Evolutionary conservation across 441 rosid species (phyloP).

Genomic region (Adansonia gregorii): DNA sequence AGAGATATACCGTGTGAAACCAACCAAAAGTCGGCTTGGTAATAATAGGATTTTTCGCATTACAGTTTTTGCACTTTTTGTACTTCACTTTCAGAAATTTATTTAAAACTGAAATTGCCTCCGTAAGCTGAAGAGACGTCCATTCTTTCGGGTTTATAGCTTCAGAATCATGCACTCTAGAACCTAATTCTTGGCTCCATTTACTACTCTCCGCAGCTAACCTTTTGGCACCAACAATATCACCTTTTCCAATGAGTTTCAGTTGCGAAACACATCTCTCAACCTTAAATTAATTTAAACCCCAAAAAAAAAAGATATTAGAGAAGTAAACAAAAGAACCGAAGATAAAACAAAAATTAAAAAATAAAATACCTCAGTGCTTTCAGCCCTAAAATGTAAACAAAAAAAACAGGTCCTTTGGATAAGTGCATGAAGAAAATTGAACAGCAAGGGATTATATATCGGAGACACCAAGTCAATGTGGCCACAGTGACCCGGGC

Average conservation of each 20-base stretch:
- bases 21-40: slow-evolving; percentile 84
- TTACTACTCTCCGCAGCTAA: slow-evolving; percentile 52
- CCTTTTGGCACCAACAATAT: slow-evolving; percentile 71
- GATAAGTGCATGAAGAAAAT: slow-evolving; percentile 58
- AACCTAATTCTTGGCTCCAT: slow-evolving; percentile 47
- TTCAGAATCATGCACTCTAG: slow-evolving; percentile 38
- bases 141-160: slow-evolving; percentile 49
- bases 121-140: slow-evolving; percentile 89
- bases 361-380: slow-evolving; percentile 48
- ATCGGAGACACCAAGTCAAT: slow-evolving; percentile 73
- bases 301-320: slow-evolving; percentile 19
- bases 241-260: slow-evolving; percentile 81
- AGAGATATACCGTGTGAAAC: slow-evolving; percentile 70
- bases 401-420: slow-evolving; percentile 77
- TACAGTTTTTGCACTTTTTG: slow-evolving; percentile 57
- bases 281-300: slow-evolving; percentile 51
- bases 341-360: slow-evolving; percentile 7
- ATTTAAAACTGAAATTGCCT: slow-evolving; percentile 63
- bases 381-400: slow-evolving; percentile 52
- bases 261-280: slow-evolving; percentile 60
- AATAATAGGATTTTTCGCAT: slow-evolving; percentile 47
- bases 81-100: slow-evolving; percentile 53
- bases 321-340: slow-evolving; percentile 16
- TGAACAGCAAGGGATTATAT: slow-evolving; percentile 85
- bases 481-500: slow-evolving; percentile 98